Evolutionary conservation across 495 filamentous ascomycete genomes (phyloP).

Genomic region (Symbiotaphrina buchneri): DNA sequence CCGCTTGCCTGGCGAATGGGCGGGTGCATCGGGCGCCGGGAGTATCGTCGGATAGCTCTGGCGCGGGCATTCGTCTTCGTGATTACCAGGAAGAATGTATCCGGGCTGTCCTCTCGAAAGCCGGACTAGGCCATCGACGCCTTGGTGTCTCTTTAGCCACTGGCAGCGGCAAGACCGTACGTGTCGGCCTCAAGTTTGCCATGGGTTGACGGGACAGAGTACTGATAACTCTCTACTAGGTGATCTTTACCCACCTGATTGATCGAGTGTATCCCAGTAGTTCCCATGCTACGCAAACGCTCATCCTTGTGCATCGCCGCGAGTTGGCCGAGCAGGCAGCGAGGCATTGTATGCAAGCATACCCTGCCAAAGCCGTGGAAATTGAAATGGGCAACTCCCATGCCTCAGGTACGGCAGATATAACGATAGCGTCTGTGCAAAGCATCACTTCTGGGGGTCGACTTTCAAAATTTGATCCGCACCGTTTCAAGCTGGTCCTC

Average conservation of each 20-base stretch:
- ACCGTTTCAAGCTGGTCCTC: constrained; percentile 66
- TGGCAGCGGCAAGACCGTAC: constrained; percentile 77
- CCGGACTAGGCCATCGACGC: constrained; percentile 54
- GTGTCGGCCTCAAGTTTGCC: constrained; percentile 3
- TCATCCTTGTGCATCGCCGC: constrained; percentile 79
- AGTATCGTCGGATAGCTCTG: no score
- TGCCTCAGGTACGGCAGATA: constrained; percentile 62
- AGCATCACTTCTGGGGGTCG: constrained; percentile 56
- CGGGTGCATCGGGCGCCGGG: no score
- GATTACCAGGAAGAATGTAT: constrained; percentile 37
- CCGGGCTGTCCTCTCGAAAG: constrained; percentile 49
- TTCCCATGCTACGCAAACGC: constrained; percentile 42
- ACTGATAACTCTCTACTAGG: constrained; percentile 18
- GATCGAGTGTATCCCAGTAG: constrained; percentile 40
- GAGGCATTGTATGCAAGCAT: constrained; percentile 54
- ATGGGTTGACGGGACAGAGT: not conserved
- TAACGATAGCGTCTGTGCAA: constrained; percentile 79
- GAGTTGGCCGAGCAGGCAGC: constrained; percentile 95
- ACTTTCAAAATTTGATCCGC: constrained; percentile 59
- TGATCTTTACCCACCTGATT: constrained; percentile 94
- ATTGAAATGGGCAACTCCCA: constrained; percentile 70
- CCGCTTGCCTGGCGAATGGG: no score
- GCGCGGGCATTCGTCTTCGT: constrained; percentile 12
- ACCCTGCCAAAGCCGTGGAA: constrained; percentile 59
- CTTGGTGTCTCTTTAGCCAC: constrained; percentile 82